These are phyloP conservation scores for Microsporum ferrugineum DNA, from an alignment of 2,329 filamentous ascomycete species.

Conservation along the genomic window DNA sequence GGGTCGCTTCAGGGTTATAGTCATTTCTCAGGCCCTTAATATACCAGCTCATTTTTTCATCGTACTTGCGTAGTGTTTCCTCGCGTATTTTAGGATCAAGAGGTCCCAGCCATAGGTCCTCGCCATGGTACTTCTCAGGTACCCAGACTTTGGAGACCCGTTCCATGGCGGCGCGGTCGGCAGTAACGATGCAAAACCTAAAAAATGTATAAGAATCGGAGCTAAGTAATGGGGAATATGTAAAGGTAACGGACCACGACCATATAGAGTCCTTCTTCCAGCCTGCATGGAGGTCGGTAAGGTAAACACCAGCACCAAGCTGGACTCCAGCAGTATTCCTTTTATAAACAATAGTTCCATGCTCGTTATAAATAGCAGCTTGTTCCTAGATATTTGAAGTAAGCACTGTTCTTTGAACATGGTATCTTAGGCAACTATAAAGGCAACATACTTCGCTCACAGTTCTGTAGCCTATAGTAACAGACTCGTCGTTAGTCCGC, in stretches of 20 bases:
- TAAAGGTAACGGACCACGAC: background rate
- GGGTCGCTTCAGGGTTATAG: background rate
- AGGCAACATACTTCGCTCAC: background rate
- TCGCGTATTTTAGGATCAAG: background rate
- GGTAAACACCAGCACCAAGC: background rate
- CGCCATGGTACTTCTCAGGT: background rate
- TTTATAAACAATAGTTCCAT: background rate
- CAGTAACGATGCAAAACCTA: background rate
- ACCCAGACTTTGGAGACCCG: background rate
- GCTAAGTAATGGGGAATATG: background rate
- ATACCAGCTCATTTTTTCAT: background rate
- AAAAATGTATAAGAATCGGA: background rate
- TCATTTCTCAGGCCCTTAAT: background rate
- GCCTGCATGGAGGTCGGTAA: background rate
- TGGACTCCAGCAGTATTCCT: background rate
- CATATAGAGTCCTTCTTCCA: background rate
- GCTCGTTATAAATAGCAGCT: background rate
- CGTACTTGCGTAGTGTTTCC: background rate
- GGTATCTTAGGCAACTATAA: background rate
- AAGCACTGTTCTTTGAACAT: background rate
- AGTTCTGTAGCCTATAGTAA: background rate
- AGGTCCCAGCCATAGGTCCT: too few species aligned
- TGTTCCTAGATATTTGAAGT: background rate
- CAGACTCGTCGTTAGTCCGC: background rate
- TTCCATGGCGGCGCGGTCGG: background rate